A percentile compares a stretch with the other conserved stretches of the same genome.
These are phyloP conservation scores for Epichloe festucae DNA, from an alignment of 2,329 filamentous ascomycete species.

Conservation along the genomic window DNA sequence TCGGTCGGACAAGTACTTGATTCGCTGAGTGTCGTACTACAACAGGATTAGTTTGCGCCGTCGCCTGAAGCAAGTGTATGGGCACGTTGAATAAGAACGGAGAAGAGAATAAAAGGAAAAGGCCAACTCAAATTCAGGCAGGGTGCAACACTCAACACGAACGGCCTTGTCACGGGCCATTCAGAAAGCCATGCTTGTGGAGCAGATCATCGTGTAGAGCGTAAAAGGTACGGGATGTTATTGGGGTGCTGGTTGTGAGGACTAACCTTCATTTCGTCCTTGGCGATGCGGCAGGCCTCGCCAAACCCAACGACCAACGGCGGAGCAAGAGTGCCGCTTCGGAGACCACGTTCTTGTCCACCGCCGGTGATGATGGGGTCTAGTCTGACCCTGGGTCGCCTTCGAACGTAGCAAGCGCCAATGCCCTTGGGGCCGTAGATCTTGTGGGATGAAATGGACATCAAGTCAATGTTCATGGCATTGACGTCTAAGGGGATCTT, in stretches of 20 bases:
- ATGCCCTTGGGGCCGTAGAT: conserved; percentile 98
- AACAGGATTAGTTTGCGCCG: conserved; percentile 12
- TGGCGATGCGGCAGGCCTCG: conserved; percentile 85
- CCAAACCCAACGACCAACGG: conserved; percentile 85
- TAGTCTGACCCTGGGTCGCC: conserved; percentile 82
- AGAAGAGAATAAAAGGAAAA: neutral
- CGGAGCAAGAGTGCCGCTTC: conserved; percentile 87
- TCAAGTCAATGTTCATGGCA: conserved; percentile 93
- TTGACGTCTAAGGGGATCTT: conserved; percentile 97
- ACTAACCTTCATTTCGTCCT: conserved; percentile 81
- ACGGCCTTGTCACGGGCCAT: conserved; percentile 48
- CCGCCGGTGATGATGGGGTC: conserved; percentile 94
- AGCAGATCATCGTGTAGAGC: conserved; percentile 61
- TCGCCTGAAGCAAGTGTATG: neutral
- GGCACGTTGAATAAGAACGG: too few relatives aligned
- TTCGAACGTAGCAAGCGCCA: conserved; percentile 88
- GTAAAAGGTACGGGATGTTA: conserved; percentile 6
- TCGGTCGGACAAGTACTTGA: conserved; percentile 70
- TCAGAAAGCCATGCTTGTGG: conserved; percentile 85
- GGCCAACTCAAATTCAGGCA: conserved; percentile 38
- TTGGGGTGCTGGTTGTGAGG: neutral
- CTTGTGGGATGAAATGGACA: conserved; percentile 98
- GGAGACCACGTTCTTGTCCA: conserved; percentile 86
- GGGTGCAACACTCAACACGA: conserved; percentile 53
- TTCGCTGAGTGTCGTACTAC: conserved; percentile 87